A percentile compares a stretch with the other conserved stretches of the same genome.
phyloP scores from a whole-genome alignment of 2,329 filamentous ascomycete genomes.

The Ceratocystis albifundus region DNA sequence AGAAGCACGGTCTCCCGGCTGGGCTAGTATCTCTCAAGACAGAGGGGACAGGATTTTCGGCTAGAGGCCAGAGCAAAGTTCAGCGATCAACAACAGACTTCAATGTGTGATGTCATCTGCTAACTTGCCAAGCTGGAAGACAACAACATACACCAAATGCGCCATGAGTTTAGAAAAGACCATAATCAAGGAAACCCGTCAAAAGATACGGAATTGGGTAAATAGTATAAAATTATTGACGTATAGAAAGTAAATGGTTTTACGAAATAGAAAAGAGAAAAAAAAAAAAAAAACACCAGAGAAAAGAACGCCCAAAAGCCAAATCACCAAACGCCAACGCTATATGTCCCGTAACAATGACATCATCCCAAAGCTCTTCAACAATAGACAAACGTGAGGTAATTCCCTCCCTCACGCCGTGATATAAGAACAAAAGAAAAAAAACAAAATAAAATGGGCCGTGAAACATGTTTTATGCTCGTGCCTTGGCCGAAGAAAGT shows the following conservation, averaged over 20 bases:
- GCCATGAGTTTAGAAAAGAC: no score
- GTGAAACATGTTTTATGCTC: no score
- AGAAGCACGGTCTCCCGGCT: conserved; percentile 39
- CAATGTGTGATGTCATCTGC: conserved; percentile 48
- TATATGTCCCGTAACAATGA: background rate
- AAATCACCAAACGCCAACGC: background rate
- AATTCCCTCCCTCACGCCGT: background rate
- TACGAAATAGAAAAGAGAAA: no score
- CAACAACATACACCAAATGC: no score
- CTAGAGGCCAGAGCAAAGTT: conserved; percentile 71
- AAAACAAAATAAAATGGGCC: background rate
- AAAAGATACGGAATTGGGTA: no score
- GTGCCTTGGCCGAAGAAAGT: background rate
- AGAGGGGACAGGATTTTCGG: conserved; percentile 87
- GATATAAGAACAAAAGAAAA: background rate
- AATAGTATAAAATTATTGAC: no score
- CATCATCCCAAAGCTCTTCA: background rate
- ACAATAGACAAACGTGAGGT: background rate
- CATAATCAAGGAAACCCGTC: no score
- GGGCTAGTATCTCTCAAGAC: conserved; percentile 70
- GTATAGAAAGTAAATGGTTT: no score
- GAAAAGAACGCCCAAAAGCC: background rate
- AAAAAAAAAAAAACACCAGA: no score
- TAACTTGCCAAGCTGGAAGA: no score
- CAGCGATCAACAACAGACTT: conserved; percentile 71